Base-by-base conservation (phyloP, 371 early-diverging fungal genomes). In the Lichtheimia ramosa region DNA sequence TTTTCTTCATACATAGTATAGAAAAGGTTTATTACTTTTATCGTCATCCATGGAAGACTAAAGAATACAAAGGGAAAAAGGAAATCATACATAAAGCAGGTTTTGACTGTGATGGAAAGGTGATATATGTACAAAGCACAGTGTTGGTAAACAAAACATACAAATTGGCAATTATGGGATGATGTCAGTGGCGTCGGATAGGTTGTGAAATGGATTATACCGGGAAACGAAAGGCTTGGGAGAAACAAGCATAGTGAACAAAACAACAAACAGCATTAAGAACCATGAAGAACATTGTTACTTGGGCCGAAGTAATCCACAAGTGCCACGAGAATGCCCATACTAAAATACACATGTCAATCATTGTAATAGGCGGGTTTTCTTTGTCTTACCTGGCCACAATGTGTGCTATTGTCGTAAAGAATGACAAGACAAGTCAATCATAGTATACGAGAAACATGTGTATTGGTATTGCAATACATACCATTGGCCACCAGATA, bases 401-500 rank as follows among this genome's bases (percentile, higher is more conserved):
- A 67, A 24, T 67, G 68, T 27, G 68, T 51, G 25, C 68, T 66
- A 49, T 41, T 18, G 23, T 7, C 23, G 24, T 10, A 39, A 49
- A 10, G 40, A 57, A 10, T 14, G 12, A 14, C 20, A 16, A 18
- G 28, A 14, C 25, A 42, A 8, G 16, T 15, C 46, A 39, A 18
- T 2, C 8, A 20, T 46, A n/a, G n/a, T n/a, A n/a, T n/a, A n/a
- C n/a, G n/a, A n/a, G n/a, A n/a, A n/a, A n/a, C n/a, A n/a, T n/a
- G n/a, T n/a, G n/a, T 15, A 0, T 28, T 10, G 27, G 48, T 25
- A 5, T 12, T 21, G 51, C 20, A 15, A 25, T 25, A 25, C 52
- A 24, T 69, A 69, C 69, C 69, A 69, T 51, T 69, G 69, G 7
- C 69, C 71, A 40, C 71, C 71, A 39, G 65, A 56, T 21, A 69